Evolutionary conservation across 116 monocot genomes (phyloP), one percentile per base, ranked within the genome.

Genomic region (Cymodocea nodosa): DNA sequence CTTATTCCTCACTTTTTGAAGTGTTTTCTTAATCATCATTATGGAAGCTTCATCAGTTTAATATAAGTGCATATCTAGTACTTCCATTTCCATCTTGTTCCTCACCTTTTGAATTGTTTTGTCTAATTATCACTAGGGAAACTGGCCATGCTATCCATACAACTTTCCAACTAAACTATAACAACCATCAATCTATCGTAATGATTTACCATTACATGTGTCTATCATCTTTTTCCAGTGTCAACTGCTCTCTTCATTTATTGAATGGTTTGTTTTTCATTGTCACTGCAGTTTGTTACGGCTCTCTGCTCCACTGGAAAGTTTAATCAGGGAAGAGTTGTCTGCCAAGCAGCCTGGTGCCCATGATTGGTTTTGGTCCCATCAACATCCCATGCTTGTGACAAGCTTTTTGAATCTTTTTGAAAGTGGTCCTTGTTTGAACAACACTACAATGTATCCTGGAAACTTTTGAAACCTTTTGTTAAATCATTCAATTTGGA

Each of bases 311-410:
- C 84, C 84, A 51, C 61, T 98, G 59, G 98, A 98, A 71, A 81
- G 63, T 72, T 17, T 80, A 23, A 84, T 91, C 63, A 76, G 64
- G 36, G 84, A 91, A 14, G 82, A 85, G 67, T 64, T 98, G 56
- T 80, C 83, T 71, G 73, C 73, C 51, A 98, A 89, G 76, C 76
- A 91, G 60, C 69, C 82, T 67, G 77, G 54, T 67, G 72, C 75
- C 68, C 75, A 77, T 74, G 89, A 91, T 14, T 98, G 98, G 98
- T 88, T 85, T 81, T 89, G 85, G 86, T 77, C 84, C n/a, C 71
- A 86, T 55, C 92, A 91, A 64, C 72, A 79, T 68, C 88, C 85
- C 30, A 55, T 86, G 78, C 77, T 82, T 59, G 83, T 98, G 67
- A 78, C 74, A 57, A 84, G 68, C 63, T 98, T 91, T 76, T 77